These are phyloP conservation scores for Xeromyces bisporus DNA, from an alignment of 495 filamentous ascomycete genomes.

Conservation along the genomic window DNA sequence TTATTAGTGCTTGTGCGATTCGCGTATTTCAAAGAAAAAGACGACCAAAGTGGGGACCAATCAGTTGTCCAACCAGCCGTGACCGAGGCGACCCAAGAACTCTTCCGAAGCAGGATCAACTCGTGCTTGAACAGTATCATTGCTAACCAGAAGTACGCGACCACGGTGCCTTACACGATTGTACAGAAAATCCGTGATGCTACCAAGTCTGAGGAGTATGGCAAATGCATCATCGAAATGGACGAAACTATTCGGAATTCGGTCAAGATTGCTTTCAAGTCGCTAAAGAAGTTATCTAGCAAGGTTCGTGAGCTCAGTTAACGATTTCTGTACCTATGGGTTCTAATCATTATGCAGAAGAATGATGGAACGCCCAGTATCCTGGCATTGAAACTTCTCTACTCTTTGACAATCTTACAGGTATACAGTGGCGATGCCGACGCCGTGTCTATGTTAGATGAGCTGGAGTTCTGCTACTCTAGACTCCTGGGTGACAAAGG, in stretches of 20 bases:
- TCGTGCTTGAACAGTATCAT: conserved; percentile 54
- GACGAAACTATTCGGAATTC: conserved; percentile 43
- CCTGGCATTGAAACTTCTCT: conserved; percentile 59
- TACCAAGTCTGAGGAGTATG: conserved; percentile 22
- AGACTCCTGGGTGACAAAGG: conserved; percentile 35
- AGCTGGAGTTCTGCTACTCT: conserved; percentile 54
- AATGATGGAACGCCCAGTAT: conserved; percentile 18
- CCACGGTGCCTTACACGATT: conserved; percentile 32
- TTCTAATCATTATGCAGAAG: too few species aligned
- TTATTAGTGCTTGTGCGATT: conserved; percentile 25
- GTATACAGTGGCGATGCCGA: conserved; percentile 82
- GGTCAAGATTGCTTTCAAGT: conserved; percentile 44
- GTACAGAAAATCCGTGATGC: conserved; percentile 33
- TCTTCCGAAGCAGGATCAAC: conserved; percentile 51
- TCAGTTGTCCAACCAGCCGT: conserved; percentile 24
- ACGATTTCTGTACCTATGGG: not conserved
- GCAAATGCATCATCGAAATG: conserved; percentile 39
- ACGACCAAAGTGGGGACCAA: conserved; percentile 5
- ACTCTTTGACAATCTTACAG: conserved; percentile 72
- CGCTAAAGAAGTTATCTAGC: conserved; percentile 51
- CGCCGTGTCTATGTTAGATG: conserved; percentile 55
- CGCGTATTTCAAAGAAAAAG: conserved; percentile 23
- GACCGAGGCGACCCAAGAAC: conserved; percentile 44
- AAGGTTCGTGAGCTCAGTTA: conserved; percentile 17
- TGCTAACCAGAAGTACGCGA: conserved; percentile 37